These are phyloP conservation scores for Sugiyamaella xylanicola DNA, from an alignment of 1,139 yeast genomes.

Conservation along the genomic window DNA sequence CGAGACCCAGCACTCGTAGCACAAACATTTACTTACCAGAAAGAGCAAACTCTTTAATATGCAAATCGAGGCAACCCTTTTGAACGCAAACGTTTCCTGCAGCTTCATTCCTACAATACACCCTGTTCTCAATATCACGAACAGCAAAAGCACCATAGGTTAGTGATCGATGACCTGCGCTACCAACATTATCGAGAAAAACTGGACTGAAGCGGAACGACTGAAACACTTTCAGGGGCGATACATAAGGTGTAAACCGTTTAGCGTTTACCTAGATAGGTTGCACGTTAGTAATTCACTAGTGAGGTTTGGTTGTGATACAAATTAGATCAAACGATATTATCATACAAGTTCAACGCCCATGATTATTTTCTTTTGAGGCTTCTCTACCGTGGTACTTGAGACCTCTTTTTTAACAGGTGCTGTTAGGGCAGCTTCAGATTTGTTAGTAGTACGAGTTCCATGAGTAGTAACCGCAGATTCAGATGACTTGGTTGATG, in stretches of 20 bases:
- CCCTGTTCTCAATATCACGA: constrained; percentile 24
- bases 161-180: constrained; percentile 33
- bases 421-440: too few species aligned
- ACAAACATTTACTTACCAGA: constrained; percentile 26
- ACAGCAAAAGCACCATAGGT: constrained; percentile 37
- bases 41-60: constrained; percentile 35
- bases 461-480: too few species aligned
- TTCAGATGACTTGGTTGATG: too few species aligned
- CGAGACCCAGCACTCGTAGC: not conserved
- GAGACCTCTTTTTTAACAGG: too few species aligned
- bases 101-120: constrained; percentile 37
- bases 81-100: constrained; percentile 33
- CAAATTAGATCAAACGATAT: constrained; percentile 9
- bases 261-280: constrained; percentile 26
- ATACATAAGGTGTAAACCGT: constrained; percentile 32
- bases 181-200: constrained; percentile 28
- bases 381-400: not conserved
- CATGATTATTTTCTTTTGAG: constrained; percentile 19
- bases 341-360: constrained; percentile 25
- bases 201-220: constrained; percentile 40
- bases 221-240: constrained; percentile 37
- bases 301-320: not conserved
- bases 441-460: too few species aligned
- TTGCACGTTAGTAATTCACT: constrained; percentile 2
- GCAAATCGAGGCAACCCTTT: constrained; percentile 35